Evolutionary conservation across 2,329 filamentous ascomycete species (phyloP), one percentile per base, ranked within the genome.

Genomic region (Neonectria faginata): DNA sequence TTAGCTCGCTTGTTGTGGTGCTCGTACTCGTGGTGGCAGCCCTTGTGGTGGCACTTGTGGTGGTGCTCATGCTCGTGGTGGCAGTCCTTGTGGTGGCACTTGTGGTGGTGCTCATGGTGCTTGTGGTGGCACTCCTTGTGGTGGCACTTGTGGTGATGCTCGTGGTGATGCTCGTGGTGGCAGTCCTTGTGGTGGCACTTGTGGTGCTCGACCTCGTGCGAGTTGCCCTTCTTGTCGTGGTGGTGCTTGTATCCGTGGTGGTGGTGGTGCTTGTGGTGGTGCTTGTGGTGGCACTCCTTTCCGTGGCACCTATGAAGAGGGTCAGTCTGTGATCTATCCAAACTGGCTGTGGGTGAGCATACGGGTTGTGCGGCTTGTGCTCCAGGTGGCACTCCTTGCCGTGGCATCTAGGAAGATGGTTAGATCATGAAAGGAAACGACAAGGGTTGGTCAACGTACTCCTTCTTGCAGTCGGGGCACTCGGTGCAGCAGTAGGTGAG

Each of bases 401-500:
- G 3, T 14, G 36, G 18, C 45, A 60, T 3, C 57, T 54, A 22
- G 25, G n/a, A 11, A 14, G 3, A 5, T 14, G 4, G 41, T 60
- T 11, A 50, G 39, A 18, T 31, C 7, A 18, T 6, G 47, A 20
- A 11, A 18, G 4, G 16, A 25, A 12, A 48, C 20, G 4, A 9
- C 1, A 22, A 22, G 0, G 3, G 2, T 5, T 4, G 33, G 7
- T 14, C 5, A 5, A 64, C 65, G 25, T 57, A 70, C 71, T 65
- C 63, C 11, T 29, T 31, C 51, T 73, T 66, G 67, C 73, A 69
- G 31, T 69, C 60, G 22, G 65, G 60, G 55, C 67, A 75, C 62
- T 75, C 66, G 33, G 72, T 57, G 51, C 73, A 75, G 62, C 66
- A 70, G 52, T 75, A 74, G 64, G 70, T 71, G 11, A 75, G 48